A percentile compares a stretch with the other conserved stretches of the same genome.
Conservation (phyloP, 2,329 filamentous ascomycete genomes). For the Phialocephala subalpina region DNA sequence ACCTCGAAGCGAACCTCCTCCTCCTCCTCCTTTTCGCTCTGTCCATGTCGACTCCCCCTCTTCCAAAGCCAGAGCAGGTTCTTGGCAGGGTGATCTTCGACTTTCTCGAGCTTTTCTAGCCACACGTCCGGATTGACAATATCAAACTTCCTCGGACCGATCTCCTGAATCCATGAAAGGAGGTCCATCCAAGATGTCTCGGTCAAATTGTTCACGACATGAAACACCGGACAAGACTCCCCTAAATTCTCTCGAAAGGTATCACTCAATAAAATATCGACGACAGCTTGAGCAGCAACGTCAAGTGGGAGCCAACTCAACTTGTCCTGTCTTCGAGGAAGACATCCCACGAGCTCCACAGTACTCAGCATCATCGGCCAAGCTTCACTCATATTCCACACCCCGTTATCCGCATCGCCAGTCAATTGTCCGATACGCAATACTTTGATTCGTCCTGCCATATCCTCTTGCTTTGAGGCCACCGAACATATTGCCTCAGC, state of each 20-base stretch:
- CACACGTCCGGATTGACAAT: slow-evolving; percentile 52
- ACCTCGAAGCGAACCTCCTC: slow-evolving; percentile 31
- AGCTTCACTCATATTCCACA: slow-evolving; percentile 58
- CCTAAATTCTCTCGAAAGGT: slow-evolving; percentile 31
- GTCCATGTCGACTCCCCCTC: slow-evolving; percentile 45
- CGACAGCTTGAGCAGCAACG: slow-evolving; percentile 50
- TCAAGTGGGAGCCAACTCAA: slow-evolving; percentile 57
- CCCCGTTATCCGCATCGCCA: slow-evolving; percentile 50
- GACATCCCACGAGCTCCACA: slow-evolving; percentile 46
- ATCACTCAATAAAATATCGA: slow-evolving; percentile 45
- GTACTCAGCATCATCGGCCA: slow-evolving; percentile 57
- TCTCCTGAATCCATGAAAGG: slow-evolving; percentile 51
- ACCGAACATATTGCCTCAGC: slow-evolving; percentile 60
- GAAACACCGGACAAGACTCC: slow-evolving; percentile 10
- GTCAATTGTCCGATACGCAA: slow-evolving; percentile 52
- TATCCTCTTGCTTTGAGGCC: slow-evolving; percentile 40
- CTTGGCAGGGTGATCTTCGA: slow-evolving; percentile 50
- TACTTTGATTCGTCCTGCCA: slow-evolving; percentile 24
- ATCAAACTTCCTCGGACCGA: slow-evolving; percentile 42
- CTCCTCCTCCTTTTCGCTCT: not conserved
- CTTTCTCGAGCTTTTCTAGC: slow-evolving; percentile 45
- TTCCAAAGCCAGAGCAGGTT: slow-evolving; percentile 58
- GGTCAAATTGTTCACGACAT: slow-evolving; percentile 51
- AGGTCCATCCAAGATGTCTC: slow-evolving; percentile 54
- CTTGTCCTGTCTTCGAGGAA: slow-evolving; percentile 50